Conservation (phyloP, 768 basidiomycete species). For the Macrolepiota albuminosa region DNA sequence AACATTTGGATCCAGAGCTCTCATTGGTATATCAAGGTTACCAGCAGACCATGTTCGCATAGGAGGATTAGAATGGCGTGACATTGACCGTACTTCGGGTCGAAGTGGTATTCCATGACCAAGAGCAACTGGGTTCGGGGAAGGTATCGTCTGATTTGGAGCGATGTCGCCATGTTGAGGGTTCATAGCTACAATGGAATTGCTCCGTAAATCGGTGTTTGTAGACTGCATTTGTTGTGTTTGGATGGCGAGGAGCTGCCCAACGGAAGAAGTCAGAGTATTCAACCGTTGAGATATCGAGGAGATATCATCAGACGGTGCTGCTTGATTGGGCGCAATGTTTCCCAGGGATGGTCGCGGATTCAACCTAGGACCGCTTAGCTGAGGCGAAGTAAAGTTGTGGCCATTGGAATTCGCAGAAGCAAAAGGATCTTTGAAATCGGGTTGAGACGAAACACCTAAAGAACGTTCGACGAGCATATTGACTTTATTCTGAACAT, state of each 20-base stretch:
- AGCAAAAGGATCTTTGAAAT: conserved; percentile 82
- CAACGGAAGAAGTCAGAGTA: conserved; percentile 78
- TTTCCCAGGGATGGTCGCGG: conserved; percentile 63
- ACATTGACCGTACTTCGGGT: conserved; percentile 54
- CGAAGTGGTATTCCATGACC: conserved; percentile 63
- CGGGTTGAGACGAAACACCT: conserved; percentile 45
- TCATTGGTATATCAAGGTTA: conserved; percentile 66
- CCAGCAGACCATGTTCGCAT: conserved; percentile 86
- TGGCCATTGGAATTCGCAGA: conserved; percentile 31
- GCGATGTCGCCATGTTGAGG: conserved; percentile 43
- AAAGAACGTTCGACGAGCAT: conserved; percentile 68
- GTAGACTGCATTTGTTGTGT: conserved; percentile 63
- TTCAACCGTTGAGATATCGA: conserved; percentile 76
- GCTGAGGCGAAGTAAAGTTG: conserved; percentile 26
- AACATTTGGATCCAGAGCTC: conserved; percentile 42
- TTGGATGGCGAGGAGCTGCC: conserved; percentile 77
- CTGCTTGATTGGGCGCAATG: conserved; percentile 68
- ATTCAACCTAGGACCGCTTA: conserved; percentile 44
- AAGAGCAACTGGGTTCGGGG: conserved; percentile 37
- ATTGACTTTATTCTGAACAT: conserved; percentile 75
- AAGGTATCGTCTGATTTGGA: conserved; percentile 41
- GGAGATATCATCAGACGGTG: conserved; percentile 64
- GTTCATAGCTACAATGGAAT: conserved; percentile 35
- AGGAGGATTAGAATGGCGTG: conserved; percentile 64
- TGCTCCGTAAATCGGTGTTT: conserved; percentile 32